Evolutionary conservation across 176 grass and related monocot species (phyloP), one percentile per base, ranked within the genome.

Genomic region (Tuctoria greenei): DNA sequence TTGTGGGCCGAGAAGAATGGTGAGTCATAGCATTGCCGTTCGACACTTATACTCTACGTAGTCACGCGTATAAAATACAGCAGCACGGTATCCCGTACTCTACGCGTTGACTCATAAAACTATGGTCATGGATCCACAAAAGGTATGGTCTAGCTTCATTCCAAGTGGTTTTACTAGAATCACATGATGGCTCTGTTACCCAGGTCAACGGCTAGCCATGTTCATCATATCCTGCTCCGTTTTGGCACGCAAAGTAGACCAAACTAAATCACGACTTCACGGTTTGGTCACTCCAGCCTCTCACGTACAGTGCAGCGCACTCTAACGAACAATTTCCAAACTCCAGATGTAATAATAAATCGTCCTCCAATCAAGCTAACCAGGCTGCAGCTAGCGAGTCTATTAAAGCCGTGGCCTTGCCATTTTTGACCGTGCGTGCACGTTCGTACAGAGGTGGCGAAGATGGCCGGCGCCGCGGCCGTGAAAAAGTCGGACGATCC

Each of bases 191-290:
- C 76, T 40, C 76, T 54, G 13, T 21, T 56, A 56, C 76, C 45
- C 45, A 54, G 15, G 76, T 41, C 45, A 40, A 38, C 17, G 7
- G 23, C 40, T 6, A 26, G 38, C 26, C 50, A 52, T 73, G 31
- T 34, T 7, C 55, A 45, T 64, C 59, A 37, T 23, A 37, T 49
- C 7, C 10, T 1, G 6, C 16, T 23, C 69, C 23, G 20, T 28
- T 28, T 34, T 28, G 17, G 25, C 74, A 76, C 60, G 78, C 67
- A 80, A 80, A 80, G 78, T 20, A 14, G 67, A 41, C n/a, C 52
- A 24, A 61, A 2, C 55, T 14, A 2, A 47, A 7, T 4, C 20
- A 45, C 59, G 21, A 23, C 59, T 65, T 52, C 50, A 64, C 2
- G 56, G 23, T 6, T 27, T 15, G 16, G 10, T 67, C 50, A 61